A percentile compares a stretch with the other conserved stretches of the same genome.
phyloP scores from a whole-genome alignment of 306 rosid genomes.

The Dalbergia oliveri region DNA sequence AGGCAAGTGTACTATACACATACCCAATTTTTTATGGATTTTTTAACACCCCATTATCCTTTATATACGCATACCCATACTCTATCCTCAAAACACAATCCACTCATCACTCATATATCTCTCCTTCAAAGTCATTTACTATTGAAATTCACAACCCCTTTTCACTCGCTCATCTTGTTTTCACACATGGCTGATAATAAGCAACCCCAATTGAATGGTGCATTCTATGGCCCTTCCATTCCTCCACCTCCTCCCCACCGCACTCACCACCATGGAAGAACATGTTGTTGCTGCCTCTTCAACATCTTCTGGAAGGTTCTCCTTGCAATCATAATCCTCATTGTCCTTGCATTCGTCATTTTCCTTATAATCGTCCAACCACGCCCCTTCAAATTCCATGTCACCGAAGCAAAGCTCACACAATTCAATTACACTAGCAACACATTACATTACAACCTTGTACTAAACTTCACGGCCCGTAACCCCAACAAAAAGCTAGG shows the following conservation, averaged over 20 bases:
- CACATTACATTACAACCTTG: constrained; percentile 50
- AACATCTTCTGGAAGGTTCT: constrained; percentile 54
- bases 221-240: constrained; percentile 46
- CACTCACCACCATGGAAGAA: neutral
- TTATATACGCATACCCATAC: neutral
- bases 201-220: constrained; percentile 41
- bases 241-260: constrained; percentile 11
- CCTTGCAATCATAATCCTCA: constrained; percentile 42
- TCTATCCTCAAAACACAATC: neutral
- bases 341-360: constrained; percentile 51
- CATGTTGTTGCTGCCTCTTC: constrained; percentile 57
- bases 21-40: neutral
- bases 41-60: neutral
- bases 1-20: neutral
- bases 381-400: constrained; percentile 54
- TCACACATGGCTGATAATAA: neutral
- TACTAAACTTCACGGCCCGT: constrained; percentile 56
- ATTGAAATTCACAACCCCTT: neutral
- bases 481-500: constrained; percentile 58
- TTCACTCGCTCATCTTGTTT: no score
- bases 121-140: neutral
- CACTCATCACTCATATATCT: neutral
- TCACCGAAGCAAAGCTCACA: constrained; percentile 65
- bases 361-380: constrained; percentile 66
- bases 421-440: constrained; percentile 58